phyloP scores from a whole-genome alignment of 495 filamentous ascomycete genomes.

The Venustampulla echinocandica region DNA sequence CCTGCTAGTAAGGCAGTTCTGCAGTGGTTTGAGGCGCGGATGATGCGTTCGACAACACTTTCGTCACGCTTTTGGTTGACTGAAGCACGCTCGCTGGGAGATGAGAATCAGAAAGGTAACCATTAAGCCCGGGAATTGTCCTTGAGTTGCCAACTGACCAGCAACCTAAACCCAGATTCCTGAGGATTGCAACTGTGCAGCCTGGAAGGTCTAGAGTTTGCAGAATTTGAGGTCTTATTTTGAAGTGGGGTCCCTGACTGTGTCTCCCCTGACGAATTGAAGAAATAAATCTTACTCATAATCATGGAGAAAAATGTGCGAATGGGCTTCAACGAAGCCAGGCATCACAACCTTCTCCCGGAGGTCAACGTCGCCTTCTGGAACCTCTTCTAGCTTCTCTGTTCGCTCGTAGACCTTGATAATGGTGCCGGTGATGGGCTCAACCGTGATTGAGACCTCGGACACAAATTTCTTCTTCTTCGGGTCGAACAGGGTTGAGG shows the following conservation, averaged over 20 bases:
- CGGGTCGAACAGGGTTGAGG: slow-evolving; percentile 27
- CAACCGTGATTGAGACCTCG: slow-evolving; percentile 35
- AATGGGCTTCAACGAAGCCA: slow-evolving; percentile 45
- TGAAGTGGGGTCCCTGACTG: too few species aligned
- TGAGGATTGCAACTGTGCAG: too few species aligned
- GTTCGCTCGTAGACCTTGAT: not conserved
- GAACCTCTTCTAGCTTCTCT: not conserved
- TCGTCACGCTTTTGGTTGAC: not conserved
- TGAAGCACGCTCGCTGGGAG: not conserved
- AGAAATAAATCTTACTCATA: slow-evolving; percentile 32
- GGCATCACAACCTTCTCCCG: slow-evolving; percentile 38
- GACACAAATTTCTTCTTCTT: slow-evolving; percentile 32
- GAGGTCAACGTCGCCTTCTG: slow-evolving; percentile 29
- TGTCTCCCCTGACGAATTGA: too few species aligned
- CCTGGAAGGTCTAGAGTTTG: too few species aligned
- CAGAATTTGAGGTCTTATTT: too few species aligned
- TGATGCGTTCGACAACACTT: slow-evolving; percentile 16
- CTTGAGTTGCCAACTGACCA: too few species aligned
- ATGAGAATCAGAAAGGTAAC: too few species aligned
- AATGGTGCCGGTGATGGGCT: not conserved
- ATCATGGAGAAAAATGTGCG: slow-evolving; percentile 43
- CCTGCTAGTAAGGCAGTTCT: slow-evolving; percentile 41
- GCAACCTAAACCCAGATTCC: too few species aligned
- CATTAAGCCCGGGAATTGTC: too few species aligned
- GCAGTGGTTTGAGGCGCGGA: slow-evolving; percentile 43